A percentile compares a stretch with the other conserved stretches of the same genome.
Evolutionary conservation across 1,284 basidiomycete species (phyloP).

Genomic region (Tilletia indica): DNA sequence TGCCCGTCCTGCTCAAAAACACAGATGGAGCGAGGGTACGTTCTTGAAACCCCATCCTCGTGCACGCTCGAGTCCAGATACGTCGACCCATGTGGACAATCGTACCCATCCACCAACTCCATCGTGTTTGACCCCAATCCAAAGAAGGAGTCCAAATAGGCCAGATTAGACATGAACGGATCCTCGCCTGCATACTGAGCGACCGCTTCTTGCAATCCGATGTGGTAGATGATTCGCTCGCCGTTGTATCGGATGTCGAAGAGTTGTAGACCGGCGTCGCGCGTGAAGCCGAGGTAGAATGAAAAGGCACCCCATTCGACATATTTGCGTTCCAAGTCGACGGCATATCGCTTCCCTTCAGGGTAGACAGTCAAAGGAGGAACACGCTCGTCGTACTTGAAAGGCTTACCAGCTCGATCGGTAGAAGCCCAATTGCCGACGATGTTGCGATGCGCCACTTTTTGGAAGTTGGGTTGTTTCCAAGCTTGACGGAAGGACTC

Average conservation of each 20-base stretch:
- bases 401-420: constrained; percentile 27
- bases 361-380: constrained; percentile 61
- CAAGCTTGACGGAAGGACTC: constrained; percentile 54
- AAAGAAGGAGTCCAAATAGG: constrained; percentile 63
- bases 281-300: constrained; percentile 66
- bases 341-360: constrained; percentile 64
- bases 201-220: constrained; percentile 55
- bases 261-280: constrained; percentile 68
- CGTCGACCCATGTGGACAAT: constrained; percentile 67
- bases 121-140: constrained; percentile 60
- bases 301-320: constrained; percentile 69
- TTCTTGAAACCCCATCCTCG: constrained; percentile 59
- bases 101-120: constrained; percentile 66
- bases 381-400: constrained; percentile 43
- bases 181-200: constrained; percentile 62
- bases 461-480: constrained; percentile 35
- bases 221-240: constrained; percentile 68
- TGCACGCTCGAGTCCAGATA: constrained; percentile 65
- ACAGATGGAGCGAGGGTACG: constrained; percentile 64
- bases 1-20: constrained; percentile 67
- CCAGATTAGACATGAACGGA: constrained; percentile 66
- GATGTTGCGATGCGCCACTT: constrained; percentile 32
- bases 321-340: constrained; percentile 63
- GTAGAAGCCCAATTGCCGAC: constrained; percentile 45
- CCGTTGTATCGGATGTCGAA: constrained; percentile 68